Evolutionary conservation across 2,329 filamentous ascomycete species (phyloP).

Genomic region (Xylariaceae sp.): DNA sequence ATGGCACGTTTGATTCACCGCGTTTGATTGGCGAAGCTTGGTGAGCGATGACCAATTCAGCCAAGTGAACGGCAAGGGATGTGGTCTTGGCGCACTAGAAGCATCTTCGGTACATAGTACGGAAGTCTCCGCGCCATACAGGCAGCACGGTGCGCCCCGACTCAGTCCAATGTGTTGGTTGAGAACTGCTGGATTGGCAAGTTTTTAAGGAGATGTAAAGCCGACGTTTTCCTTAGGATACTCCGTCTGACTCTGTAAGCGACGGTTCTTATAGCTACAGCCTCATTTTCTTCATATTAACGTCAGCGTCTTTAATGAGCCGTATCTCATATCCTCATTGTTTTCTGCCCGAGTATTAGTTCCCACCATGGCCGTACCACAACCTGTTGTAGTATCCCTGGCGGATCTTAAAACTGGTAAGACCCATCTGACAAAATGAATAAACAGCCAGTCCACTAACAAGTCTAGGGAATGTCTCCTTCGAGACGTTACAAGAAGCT

Average conservation of each 20-base stretch:
- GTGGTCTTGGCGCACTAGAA: too few relatives aligned
- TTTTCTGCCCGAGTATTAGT: too few relatives aligned
- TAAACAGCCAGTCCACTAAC: conserved; percentile 2
- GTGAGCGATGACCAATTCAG: too few relatives aligned
- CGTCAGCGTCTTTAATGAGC: too few relatives aligned
- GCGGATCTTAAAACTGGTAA: conserved; percentile 54
- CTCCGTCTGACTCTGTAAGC: too few relatives aligned
- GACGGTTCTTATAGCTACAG: too few relatives aligned
- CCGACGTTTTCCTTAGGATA: conserved; percentile 28
- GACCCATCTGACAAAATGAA: conserved; percentile 12
- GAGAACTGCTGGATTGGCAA: not conserved
- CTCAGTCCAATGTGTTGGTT: not conserved
- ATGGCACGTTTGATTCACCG: too few relatives aligned
- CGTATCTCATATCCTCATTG: too few relatives aligned
- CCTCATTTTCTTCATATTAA: too few relatives aligned
- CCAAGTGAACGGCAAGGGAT: too few relatives aligned
- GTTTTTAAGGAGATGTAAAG: conserved; percentile 10
- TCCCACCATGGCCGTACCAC: conserved; percentile 41
- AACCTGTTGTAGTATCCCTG: conserved; percentile 58
- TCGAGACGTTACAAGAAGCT: conserved; percentile 65
- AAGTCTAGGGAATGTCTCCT: conserved; percentile 56
- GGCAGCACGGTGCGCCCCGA: conserved; percentile 22
- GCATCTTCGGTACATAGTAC: conserved; percentile 1
- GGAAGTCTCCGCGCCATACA: conserved; percentile 18
- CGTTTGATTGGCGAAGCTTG: too few relatives aligned